These are phyloP conservation scores for Phytophthora melonis DNA, from an alignment of 352 stramenopile species.

Conservation along the genomic window DNA sequence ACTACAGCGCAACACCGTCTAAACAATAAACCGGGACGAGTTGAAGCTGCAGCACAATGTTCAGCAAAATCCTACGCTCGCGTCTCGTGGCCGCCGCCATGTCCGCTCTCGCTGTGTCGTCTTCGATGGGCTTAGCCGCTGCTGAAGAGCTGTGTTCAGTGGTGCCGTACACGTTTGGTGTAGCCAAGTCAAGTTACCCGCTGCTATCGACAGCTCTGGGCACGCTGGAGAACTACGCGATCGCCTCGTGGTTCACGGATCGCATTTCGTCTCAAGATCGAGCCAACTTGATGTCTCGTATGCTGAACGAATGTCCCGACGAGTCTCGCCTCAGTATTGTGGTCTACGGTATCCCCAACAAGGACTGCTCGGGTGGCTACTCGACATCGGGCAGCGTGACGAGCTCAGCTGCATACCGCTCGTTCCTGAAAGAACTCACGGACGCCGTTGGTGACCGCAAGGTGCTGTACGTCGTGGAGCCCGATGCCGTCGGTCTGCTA, in stretches of 20 bases:
- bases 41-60: conserved; percentile 16
- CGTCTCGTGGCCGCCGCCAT: conserved; percentile 11
- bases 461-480: conserved; percentile 73
- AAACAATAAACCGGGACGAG: background rate
- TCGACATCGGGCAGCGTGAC: conserved; percentile 50
- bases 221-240: conserved; percentile 58
- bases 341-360: conserved; percentile 80
- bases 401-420: conserved; percentile 48
- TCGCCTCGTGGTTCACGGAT: conserved; percentile 77
- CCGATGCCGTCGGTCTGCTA: conserved; percentile 65
- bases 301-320: conserved; percentile 45
- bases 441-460: conserved; percentile 56
- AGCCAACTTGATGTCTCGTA: conserved; percentile 30
- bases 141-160: conserved; percentile 57
- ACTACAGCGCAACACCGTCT: conserved; percentile 10
- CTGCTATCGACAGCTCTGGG: conserved; percentile 53
- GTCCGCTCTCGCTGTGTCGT: conserved; percentile 12
- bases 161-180: conserved; percentile 47
- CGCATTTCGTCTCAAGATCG: conserved; percentile 44
- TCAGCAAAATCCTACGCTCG: conserved; percentile 16
- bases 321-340: conserved; percentile 62
- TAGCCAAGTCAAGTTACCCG: conserved; percentile 51
- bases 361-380: conserved; percentile 67
- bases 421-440: conserved; percentile 56
- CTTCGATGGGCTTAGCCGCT: background rate